Percentiles rank a stretch among this genome's conserved stretches.
phyloP scores from a whole-genome alignment of 1,139 yeast genomes.

The Pneumocystis wakefieldiae region DNA sequence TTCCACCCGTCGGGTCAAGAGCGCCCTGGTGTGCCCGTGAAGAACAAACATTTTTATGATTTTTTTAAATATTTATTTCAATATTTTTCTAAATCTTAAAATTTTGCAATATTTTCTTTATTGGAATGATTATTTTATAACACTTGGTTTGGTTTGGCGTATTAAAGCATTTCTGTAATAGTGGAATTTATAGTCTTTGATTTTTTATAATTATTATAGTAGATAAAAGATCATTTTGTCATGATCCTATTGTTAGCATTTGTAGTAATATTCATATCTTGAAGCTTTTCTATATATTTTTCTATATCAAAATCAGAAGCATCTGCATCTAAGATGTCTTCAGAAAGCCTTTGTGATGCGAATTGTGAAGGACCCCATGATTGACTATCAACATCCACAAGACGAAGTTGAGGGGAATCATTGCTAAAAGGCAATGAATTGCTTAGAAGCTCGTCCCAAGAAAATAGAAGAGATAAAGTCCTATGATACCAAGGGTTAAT shows the following conservation, averaged over 20 bases:
- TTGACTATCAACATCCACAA: constrained; percentile 42
- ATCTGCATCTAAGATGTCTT: constrained; percentile 76
- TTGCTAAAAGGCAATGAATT: neutral
- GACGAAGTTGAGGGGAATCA: constrained; percentile 39
- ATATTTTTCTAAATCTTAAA: neutral
- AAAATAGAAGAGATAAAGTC: constrained; percentile 60
- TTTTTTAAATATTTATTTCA: neutral
- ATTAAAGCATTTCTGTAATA: neutral
- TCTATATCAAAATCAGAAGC: constrained; percentile 16
- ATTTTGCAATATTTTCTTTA: neutral
- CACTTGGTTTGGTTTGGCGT: neutral
- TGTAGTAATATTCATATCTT: constrained; percentile 10
- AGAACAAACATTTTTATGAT: neutral
- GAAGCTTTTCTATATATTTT: constrained; percentile 16
- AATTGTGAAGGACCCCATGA: constrained; percentile 64
- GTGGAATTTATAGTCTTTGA: neutral
- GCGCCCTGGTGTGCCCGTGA: constrained; percentile 12
- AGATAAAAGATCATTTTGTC: neutral
- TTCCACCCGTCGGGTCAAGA: constrained; percentile 6
- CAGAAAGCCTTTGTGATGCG: constrained; percentile 81
- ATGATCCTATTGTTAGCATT: neutral
- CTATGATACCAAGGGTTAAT: constrained; percentile 70
- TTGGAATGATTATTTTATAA: neutral
- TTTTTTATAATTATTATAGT: no score
- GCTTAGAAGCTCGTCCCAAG: constrained; percentile 62